Conservation (phyloP, 139 green algal species). For the Closterium sp. region DNA sequence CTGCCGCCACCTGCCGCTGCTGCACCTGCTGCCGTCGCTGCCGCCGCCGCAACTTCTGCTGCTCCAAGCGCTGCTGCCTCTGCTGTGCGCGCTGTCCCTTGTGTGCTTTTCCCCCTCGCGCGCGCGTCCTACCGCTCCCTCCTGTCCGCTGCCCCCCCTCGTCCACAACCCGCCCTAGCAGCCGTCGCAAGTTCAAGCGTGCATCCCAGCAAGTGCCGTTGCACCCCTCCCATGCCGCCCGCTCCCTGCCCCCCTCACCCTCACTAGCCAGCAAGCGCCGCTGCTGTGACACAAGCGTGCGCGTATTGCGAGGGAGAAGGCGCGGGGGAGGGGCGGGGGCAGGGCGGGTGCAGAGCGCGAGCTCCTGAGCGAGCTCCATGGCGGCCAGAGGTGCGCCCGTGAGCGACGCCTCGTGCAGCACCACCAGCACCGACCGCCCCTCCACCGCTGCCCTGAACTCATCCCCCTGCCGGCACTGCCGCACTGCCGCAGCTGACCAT, state of each 20-base stretch:
- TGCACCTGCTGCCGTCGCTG: neutral
- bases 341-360: neutral
- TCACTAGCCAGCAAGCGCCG: neutral
- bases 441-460: slow-evolving; percentile 4
- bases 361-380: neutral
- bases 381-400: slow-evolving; percentile 20
- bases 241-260: neutral
- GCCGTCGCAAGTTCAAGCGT: neutral
- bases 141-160: neutral
- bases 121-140: neutral
- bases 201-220: neutral
- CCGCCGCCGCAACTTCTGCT: neutral
- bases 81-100: neutral
- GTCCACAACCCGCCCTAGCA: neutral
- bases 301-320: no score
- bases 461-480: slow-evolving; percentile 3
- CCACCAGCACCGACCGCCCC: neutral
- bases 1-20: neutral
- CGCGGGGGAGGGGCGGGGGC: no score
- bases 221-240: neutral
- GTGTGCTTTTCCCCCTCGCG: neutral
- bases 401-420: slow-evolving; percentile 39
- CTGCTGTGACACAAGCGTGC: no score
- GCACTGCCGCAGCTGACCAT: neutral
- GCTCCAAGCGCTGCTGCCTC: neutral